Base-by-base conservation (phyloP, 192 early-diverging fungal genomes). In the Coemansia sp. region DNA sequence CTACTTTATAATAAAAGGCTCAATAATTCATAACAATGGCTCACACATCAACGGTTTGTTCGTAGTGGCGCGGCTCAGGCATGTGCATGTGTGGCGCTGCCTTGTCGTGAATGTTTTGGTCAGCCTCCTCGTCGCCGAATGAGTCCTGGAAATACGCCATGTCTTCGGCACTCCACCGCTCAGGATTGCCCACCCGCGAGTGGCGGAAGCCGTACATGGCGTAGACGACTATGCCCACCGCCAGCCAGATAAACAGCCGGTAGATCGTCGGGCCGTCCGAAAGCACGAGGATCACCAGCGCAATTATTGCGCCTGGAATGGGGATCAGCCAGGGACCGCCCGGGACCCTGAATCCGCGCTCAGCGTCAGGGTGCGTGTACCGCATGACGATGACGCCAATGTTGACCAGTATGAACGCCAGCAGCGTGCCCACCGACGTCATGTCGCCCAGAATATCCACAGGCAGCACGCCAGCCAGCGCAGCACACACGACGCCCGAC, bases 391-490 rank as follows among this genome's bases (percentile, higher is more conserved):
- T 78, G 4, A 89, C 84, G 37, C 87, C 86, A 46, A 88, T 67
- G 52, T 91, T 87, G 39, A 93, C 93, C 13, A 95, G 62, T 59
- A 91, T 85, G 75, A 93, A 95, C 2, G 90, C 88, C 42, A 92
- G 77, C 22, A 95, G 69, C 3, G 93, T 92, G 8, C 91, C 93
- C 39, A 93, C 82, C 8, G 90, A 91, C 0, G 91, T 91, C 77
- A 96, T 81, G 55, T 93, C 87, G 53, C 86, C 89, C 4, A 96
- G 67, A 19, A 96, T 70, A 46, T 88, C 91, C 19, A 94, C 83
- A 2, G 93, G 93, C 25, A 96, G 67, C 3, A 93, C 19, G 5
- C 83, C 90, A 0, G 88, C 85, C 10, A 86, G 66, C 14, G 89
- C 54, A 0, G 91, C 84, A 62, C 83, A 86, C 13, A 92, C 59